phyloP scores from a whole-genome alignment of 2,329 filamentous ascomycete genomes.

The Aquanectria penicillioides region DNA sequence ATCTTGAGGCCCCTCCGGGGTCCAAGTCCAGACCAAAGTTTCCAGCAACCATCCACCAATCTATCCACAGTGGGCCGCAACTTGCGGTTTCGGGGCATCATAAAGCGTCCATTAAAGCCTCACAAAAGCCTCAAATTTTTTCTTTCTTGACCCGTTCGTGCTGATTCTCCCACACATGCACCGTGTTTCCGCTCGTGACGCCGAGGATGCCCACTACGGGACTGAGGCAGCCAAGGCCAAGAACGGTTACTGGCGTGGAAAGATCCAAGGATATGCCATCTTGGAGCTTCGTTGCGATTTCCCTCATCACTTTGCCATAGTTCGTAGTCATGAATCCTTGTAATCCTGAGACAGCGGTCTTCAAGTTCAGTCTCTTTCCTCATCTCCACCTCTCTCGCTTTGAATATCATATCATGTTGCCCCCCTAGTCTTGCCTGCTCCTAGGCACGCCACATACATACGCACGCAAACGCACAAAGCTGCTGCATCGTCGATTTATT shows the following conservation, averaged over 20 bases:
- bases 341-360: too few relatives aligned
- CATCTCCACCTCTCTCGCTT: too few relatives aligned
- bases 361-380: too few relatives aligned
- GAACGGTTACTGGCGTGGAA: not conserved
- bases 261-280: too few relatives aligned
- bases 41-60: not conserved
- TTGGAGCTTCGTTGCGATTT: too few relatives aligned
- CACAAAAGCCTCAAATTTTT: not conserved
- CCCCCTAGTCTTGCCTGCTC: too few relatives aligned
- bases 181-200: constrained; percentile 3
- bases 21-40: constrained; percentile 10
- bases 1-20: constrained; percentile 15
- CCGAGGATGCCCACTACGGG: not conserved
- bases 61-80: constrained; percentile 12
- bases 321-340: too few relatives aligned
- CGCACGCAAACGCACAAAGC: too few relatives aligned
- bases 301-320: too few relatives aligned
- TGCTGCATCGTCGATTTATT: too few relatives aligned
- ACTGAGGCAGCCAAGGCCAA: not conserved
- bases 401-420: too few relatives aligned
- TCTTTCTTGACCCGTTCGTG: not conserved
- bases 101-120: not conserved
- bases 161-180: not conserved
- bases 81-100: constrained; percentile 17
- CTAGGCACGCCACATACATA: too few relatives aligned